Conservation (phyloP, 768 basidiomycete genomes). For the Tylopilus balloui region DNA sequence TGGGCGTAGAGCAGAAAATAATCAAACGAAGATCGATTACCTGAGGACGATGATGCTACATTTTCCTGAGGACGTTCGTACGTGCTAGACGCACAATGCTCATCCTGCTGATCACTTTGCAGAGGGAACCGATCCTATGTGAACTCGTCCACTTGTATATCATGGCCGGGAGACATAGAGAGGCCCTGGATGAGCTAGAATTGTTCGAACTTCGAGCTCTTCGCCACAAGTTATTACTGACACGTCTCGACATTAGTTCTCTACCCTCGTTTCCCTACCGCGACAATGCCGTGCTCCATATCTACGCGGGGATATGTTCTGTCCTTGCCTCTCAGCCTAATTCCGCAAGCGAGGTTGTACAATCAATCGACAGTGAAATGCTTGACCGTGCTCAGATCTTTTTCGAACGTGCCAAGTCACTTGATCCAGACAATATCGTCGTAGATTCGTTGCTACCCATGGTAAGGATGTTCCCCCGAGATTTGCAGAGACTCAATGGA, state of each 20-base stretch:
- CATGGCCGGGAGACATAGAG: slow-evolving; percentile 48
- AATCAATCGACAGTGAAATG: slow-evolving; percentile 41
- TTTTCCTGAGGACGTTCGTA: slow-evolving; percentile 57
- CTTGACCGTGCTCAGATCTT: slow-evolving; percentile 48
- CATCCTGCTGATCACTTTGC: slow-evolving; percentile 13
- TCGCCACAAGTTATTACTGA: not conserved
- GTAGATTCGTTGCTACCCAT: slow-evolving; percentile 51
- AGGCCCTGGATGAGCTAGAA: slow-evolving; percentile 82
- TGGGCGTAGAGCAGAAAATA: slow-evolving; percentile 24
- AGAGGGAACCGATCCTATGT: slow-evolving; percentile 74
- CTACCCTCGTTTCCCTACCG: slow-evolving; percentile 85
- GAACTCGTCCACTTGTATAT: slow-evolving; percentile 73
- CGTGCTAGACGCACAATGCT: not conserved
- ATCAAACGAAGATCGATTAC: slow-evolving; percentile 48
- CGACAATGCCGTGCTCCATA: slow-evolving; percentile 73
- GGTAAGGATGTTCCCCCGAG: slow-evolving; percentile 31
- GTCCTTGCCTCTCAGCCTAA: slow-evolving; percentile 53
- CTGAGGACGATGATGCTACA: slow-evolving; percentile 70
- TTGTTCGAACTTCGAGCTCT: slow-evolving; percentile 47
- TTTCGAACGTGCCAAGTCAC: slow-evolving; percentile 54
- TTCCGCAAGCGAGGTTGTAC: slow-evolving; percentile 1
- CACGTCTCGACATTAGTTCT: slow-evolving; percentile 46
- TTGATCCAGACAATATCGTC: slow-evolving; percentile 57
- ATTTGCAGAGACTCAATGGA: not conserved
- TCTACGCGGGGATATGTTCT: slow-evolving; percentile 75